phyloP scores from a whole-genome alignment of 768 basidiomycete species.

The Cyclocybe aegerita region DNA sequence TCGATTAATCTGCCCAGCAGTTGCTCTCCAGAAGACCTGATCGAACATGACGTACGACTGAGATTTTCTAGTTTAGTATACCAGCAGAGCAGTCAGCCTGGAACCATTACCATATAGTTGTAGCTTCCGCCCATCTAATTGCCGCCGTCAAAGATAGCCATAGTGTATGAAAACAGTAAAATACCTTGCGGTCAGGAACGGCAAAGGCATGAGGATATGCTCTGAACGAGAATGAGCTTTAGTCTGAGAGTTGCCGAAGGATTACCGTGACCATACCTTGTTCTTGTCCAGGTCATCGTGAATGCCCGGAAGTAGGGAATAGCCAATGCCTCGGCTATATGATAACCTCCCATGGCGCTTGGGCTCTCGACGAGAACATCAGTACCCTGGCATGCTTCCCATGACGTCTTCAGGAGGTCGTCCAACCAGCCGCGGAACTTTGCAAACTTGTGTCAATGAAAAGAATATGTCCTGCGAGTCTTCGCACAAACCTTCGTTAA shows the following conservation, averaged over 20 bases:
- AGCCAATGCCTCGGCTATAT: slow-evolving; percentile 91
- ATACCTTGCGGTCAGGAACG: slow-evolving; percentile 90
- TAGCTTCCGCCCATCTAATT: slow-evolving; percentile 90
- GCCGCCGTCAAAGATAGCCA: slow-evolving; percentile 2
- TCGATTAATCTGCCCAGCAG: slow-evolving; percentile 89
- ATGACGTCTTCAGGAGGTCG: slow-evolving; percentile 90
- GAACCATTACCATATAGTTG: slow-evolving; percentile 84
- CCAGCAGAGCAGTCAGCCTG: background rate
- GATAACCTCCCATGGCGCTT: slow-evolving; percentile 95
- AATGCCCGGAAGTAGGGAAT: slow-evolving; percentile 97
- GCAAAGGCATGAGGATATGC: slow-evolving; percentile 98
- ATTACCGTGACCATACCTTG: slow-evolving; percentile 47
- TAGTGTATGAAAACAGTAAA: background rate
- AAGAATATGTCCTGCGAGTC: slow-evolving; percentile 1
- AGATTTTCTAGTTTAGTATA: background rate
- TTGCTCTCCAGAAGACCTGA: slow-evolving; percentile 96
- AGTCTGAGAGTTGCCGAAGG: background rate
- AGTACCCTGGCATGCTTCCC: slow-evolving; percentile 94
- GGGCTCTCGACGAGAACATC: slow-evolving; percentile 95
- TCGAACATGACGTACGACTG: slow-evolving; percentile 97
- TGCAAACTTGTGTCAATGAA: slow-evolving; percentile 8
- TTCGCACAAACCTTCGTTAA: slow-evolving; percentile 66
- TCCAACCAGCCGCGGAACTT: slow-evolving; percentile 98
- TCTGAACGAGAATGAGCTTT: slow-evolving; percentile 32
- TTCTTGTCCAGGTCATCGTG: slow-evolving; percentile 98